Conservation (phyloP, 331 rosid genomes). For the Pyracantha coccinea region DNA sequence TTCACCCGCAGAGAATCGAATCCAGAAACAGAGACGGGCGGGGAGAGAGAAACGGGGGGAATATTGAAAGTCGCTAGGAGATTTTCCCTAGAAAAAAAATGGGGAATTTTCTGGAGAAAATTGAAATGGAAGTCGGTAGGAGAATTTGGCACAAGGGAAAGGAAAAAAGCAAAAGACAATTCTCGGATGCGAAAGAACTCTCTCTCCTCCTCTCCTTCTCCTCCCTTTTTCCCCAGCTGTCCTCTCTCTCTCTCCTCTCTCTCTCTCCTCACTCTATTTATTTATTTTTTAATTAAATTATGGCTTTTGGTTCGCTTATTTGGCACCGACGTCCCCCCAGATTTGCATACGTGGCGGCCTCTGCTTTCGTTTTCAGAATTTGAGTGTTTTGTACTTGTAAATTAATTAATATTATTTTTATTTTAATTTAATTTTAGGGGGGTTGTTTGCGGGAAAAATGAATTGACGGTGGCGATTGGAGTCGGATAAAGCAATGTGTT, state of each 20-base stretch:
- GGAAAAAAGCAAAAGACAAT: not conserved
- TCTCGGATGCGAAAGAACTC: not conserved
- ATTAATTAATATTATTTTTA: not conserved
- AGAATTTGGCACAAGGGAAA: not conserved
- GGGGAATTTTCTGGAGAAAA: constrained; percentile 16
- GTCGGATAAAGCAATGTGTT: not conserved
- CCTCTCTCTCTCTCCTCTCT: not conserved
- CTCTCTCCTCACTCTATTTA: not conserved
- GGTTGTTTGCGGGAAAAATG: not conserved
- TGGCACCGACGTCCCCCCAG: not conserved
- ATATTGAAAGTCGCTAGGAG: not conserved
- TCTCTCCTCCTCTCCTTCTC: not conserved
- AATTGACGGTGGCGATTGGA: not conserved
- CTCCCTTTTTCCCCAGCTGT: not conserved
- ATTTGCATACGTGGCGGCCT: constrained; percentile 4
- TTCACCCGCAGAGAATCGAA: constrained; percentile 10
- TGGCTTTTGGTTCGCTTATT: not conserved
- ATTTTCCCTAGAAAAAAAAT: constrained; percentile 3
- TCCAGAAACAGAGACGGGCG: not conserved
- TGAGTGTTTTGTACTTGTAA: no score
- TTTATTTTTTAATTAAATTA: not conserved
- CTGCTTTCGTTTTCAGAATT: not conserved
- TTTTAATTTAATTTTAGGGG: not conserved
- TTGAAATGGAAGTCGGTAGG: not conserved
- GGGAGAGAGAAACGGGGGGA: not conserved